Percentiles rank a stretch among this genome's conserved stretches.
phyloP scores from a whole-genome alignment of 768 basidiomycete genomes.

The Scleroderma bovista region DNA sequence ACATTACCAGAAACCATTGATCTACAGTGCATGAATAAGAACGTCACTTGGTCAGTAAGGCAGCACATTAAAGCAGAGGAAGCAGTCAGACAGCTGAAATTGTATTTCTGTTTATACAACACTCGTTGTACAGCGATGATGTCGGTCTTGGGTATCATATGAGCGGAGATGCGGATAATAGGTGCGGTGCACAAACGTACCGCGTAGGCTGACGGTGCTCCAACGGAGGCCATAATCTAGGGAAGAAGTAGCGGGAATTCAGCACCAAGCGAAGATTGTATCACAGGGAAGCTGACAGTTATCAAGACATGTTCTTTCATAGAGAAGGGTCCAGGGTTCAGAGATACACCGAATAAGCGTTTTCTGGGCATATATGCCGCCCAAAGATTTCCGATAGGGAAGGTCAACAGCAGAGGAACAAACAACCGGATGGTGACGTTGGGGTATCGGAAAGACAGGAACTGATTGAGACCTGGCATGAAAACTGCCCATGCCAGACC shows the following conservation, averaged over 20 bases:
- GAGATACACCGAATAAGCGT: conserved; percentile 50
- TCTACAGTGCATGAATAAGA: conserved; percentile 36
- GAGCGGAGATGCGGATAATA: background rate
- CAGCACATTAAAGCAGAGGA: background rate
- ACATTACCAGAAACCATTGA: conserved; percentile 77
- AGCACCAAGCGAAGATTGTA: conserved; percentile 25
- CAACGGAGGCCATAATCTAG: conserved; percentile 53
- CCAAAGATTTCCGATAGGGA: conserved; percentile 59
- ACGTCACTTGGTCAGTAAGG: conserved; percentile 1
- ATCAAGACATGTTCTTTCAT: conserved; percentile 74
- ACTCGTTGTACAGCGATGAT: conserved; percentile 73
- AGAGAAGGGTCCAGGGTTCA: conserved; percentile 74
- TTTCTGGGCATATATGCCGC: conserved; percentile 49
- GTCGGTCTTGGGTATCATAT: conserved; percentile 40
- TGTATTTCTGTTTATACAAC: conserved; percentile 61
- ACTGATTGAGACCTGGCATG: conserved; percentile 63
- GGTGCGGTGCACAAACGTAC: conserved; percentile 22
- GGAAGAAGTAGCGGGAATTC: conserved; percentile 23
- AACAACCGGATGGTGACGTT: conserved; percentile 56
- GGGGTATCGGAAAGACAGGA: conserved; percentile 75
- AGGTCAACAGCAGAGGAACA: conserved; percentile 67
- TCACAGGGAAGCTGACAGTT: conserved; percentile 35
- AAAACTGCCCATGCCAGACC: conserved; percentile 68
- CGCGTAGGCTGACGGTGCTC: conserved; percentile 58
- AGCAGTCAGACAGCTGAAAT: conserved; percentile 46